Base-by-base conservation (phyloP, 2,329 filamentous ascomycete genomes). In the Spiromastix sp. region DNA sequence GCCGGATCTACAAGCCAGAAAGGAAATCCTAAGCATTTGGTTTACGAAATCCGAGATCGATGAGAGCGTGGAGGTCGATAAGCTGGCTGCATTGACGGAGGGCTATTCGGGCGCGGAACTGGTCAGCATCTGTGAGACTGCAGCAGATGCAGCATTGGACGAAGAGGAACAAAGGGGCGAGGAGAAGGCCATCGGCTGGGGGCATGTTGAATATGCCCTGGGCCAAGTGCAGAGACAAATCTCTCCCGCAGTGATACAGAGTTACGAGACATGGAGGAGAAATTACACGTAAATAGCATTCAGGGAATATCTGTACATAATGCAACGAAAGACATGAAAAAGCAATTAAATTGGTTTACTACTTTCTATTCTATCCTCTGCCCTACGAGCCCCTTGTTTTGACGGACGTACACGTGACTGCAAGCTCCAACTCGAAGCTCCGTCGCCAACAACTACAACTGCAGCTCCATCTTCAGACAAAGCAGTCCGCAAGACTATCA, bases 31-130 rank as follows among this genome's bases (percentile, higher is more conserved):
- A 37, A 59, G 65, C 11, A 78, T 85, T 34, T 77, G 81, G 51
- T 72, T 78, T 1, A 64, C 66, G 18, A 74, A 71, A 37, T 70
- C 81, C 34, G 64, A 71, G 15, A 63, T 85, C 25, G 61, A 66
- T 19, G 52, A 63, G 0, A 79, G 84, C 36, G 73, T 93, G 10
- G 74, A 85, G 49, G 56, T 85, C 6, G 60, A 68, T 1, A 63
- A 67, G 32, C 61, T 93, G 19, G 82, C 83, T 4, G 51, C 55
- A 11, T 57, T 64, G 30, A 81, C 81, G 0, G 79, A 86, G 5
- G 85, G 85, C 0, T 85, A 83, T 55, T 91, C 85, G 2, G 87
- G 87, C 2, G 86, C 87, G 0, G 89, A 95, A 59, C 74, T 95
- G 40, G 72, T 77, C 26, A 69, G 64, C 13, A 68, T 81, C 13